Evolutionary conservation across 2,329 filamentous ascomycete genomes (phyloP), one percentile per base, ranked within the genome.

Genomic region (Aspergillus sp.): DNA sequence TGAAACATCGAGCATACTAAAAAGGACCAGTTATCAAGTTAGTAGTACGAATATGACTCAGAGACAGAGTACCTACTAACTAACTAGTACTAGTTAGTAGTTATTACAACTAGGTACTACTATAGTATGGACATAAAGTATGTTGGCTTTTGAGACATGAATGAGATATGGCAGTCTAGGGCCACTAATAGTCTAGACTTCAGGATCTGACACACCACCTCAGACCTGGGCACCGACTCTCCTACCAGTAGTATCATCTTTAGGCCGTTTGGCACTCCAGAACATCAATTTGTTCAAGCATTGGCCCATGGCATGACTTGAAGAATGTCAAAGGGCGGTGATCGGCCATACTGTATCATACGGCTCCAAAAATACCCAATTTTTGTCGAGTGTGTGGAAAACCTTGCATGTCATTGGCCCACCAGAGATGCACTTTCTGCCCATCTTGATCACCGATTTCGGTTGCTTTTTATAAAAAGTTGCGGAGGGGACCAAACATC

Each of bases 371-470:
- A 34, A 48, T 47, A 19, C 28, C 54, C 43, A 57, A 57, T 57
- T 59, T 53, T 60, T 41, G 34, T 15, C 57, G 55, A 30, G 56
- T 53, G 54, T 61, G 57, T 54, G 52, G 45, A 38, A 50, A 50
- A 50, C 34, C 34, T 41, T 61, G 58, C 50, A 52, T 61, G 57
- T 64, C 58, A 64, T 61, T 63, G 52, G 41, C 52, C 62, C 62
- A 64, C 64, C 46, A 45, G 41, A 45, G 25, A 63, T 59, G 59
- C 55, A 51, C 48, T 59, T 62, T 59, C 43, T 47, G 45, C 30
- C 56, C 53, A 46, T 55, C 46, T 54, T 51, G 52, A 62, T 64
- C 59, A 62, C 57, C 54, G 55, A 57, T 57, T 61, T 64, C 54
- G 47, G 47, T 43, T 28, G 54, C 54, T 38, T 23, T 22, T 52